phyloP scores from a whole-genome alignment of 2,329 filamentous ascomycete genomes.

The Pseudonectria foliicola region DNA sequence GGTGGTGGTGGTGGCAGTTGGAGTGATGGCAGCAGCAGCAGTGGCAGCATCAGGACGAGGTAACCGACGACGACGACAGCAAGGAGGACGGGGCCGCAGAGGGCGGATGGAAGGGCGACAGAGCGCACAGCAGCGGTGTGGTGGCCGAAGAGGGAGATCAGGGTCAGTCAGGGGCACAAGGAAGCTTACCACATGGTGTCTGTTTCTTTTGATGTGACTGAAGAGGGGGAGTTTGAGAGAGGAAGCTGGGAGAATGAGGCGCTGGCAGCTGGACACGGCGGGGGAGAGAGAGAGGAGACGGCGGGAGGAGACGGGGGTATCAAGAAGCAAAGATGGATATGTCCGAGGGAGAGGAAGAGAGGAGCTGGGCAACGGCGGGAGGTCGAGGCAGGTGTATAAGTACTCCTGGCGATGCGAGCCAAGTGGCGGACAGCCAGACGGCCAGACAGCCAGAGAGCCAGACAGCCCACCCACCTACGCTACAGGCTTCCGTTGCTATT shows the following conservation, averaged over 20 bases:
- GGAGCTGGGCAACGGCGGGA: constrained; percentile 14
- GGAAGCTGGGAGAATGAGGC: constrained; percentile 11
- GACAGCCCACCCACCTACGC: background rate
- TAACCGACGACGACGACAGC: no score
- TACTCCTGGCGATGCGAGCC: constrained; percentile 6
- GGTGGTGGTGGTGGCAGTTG: no score
- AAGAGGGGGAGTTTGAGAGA: constrained; percentile 6
- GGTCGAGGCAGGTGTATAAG: constrained; percentile 20
- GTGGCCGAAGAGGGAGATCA: no score
- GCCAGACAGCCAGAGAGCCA: background rate
- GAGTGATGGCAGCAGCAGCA: no score
- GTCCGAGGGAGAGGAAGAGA: constrained; percentile 14
- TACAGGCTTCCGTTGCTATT: no score
- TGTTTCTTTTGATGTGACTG: constrained; percentile 9
- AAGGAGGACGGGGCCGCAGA: background rate
- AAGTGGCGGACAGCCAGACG: constrained; percentile 6
- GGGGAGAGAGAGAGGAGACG: constrained; percentile 12
- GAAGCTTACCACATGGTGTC: constrained; percentile 24
- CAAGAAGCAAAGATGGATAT: constrained; percentile 22
- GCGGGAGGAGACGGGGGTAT: constrained; percentile 18
- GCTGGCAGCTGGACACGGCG: constrained; percentile 8
- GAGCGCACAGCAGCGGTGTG: constrained; percentile 8
- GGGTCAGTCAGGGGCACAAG: background rate
- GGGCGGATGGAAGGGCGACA: background rate
- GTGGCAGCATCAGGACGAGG: no score